Conservation (phyloP, 2,329 filamentous ascomycete species). For the Venturia nashicola region DNA sequence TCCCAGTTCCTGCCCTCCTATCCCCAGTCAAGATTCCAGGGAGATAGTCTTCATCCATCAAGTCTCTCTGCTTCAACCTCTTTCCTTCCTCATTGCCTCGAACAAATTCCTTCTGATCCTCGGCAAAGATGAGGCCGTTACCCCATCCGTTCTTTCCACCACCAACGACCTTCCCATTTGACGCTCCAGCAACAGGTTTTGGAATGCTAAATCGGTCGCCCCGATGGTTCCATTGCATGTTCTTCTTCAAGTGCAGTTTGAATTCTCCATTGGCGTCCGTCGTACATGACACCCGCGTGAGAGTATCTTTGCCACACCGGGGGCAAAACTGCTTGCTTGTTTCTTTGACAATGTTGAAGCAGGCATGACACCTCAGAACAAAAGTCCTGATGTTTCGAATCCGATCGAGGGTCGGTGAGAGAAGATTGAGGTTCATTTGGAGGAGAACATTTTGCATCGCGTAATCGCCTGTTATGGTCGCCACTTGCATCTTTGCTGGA, state of each 20-base stretch:
- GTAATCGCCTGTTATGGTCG: constrained; percentile 89
- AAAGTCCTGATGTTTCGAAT: constrained; percentile 80
- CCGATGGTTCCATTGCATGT: constrained; percentile 91
- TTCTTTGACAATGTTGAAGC: constrained; percentile 74
- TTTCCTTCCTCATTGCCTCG: constrained; percentile 51
- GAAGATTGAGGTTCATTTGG: constrained; percentile 84
- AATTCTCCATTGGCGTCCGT: constrained; percentile 69
- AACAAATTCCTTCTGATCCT: constrained; percentile 91
- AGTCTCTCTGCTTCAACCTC: constrained; percentile 58
- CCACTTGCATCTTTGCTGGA: constrained; percentile 23
- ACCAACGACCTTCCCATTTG: constrained; percentile 60
- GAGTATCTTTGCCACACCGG: constrained; percentile 74
- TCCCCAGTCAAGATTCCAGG: constrained; percentile 76
- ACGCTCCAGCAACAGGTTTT: constrained; percentile 70
- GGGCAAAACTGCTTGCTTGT: constrained; percentile 88
- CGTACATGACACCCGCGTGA: constrained; percentile 75
- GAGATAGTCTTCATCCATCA: constrained; percentile 93
- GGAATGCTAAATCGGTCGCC: constrained; percentile 89
- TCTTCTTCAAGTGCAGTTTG: constrained; percentile 76
- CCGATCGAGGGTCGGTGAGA: constrained; percentile 66
- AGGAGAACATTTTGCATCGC: constrained; percentile 96
- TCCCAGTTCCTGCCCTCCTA: constrained; percentile 42
- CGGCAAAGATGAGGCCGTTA: constrained; percentile 66
- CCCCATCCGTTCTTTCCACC: constrained; percentile 87
- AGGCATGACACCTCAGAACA: constrained; percentile 85